Evolutionary conservation across 2,329 filamentous ascomycete species (phyloP), one percentile per base, ranked within the genome.

Genomic region (Claviceps spartinae): DNA sequence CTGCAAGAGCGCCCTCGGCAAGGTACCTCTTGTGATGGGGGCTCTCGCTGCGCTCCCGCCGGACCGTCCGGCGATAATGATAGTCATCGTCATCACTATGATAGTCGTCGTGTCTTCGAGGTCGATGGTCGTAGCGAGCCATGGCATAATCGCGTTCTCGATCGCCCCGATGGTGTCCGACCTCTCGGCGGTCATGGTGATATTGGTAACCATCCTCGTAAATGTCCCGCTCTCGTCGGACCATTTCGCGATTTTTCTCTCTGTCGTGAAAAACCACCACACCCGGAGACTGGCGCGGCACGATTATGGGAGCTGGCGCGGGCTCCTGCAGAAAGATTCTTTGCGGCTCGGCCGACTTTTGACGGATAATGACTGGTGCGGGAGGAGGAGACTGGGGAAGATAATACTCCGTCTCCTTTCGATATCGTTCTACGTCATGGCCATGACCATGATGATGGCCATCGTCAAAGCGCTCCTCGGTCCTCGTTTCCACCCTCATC

Each of bases 1-100:
- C 81, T 30, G 81, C 81, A 16, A 83, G 69, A 9, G 79, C 81
- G n/a, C 81, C 81, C 60, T 82, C 79, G 22, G 80, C 80, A 5
- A 84, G 63, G 57, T 82, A 76, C 43, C 76, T 75, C 62, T 73
- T 81, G 57, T 77, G 77, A 56, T 78, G 73, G 48, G 70, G 66
- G 56, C 74, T 75, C 13, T 67, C 67, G 55, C 76, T 79, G 44
- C 73, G 70, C 18, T 77, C 75, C 20, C 74, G 72, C 18, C 70
- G 74, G 37, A 77, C 62, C 47, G 67, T 69, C 57, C 67, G 68
- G 56, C 73, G 68, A 58, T 72, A 64, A 54, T 72, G 72, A 54
- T 72, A 72, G 51, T 75, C 72, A 37, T 75, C 71, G 55, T 79
- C 69, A 47, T 73, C 72, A 59, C 64, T 68, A 54, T 70, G 67